Percentiles rank a stretch among this genome's conserved stretches.
Evolutionary conservation across 1,139 yeast genomes (phyloP).

Genomic region (Spathaspora sp.): DNA sequence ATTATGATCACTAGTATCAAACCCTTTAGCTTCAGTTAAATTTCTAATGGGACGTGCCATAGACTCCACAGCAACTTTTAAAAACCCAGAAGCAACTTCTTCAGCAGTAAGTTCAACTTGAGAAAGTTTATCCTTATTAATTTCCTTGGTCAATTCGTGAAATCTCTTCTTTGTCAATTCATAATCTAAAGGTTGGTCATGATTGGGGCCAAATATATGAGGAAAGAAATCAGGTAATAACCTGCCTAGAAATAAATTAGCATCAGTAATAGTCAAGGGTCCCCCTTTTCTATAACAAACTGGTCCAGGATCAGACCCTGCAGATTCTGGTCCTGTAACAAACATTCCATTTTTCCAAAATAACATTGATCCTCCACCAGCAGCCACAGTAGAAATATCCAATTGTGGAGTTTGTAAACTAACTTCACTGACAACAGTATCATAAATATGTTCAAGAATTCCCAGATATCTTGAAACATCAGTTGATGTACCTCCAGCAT

Average conservation of each 20-base stretch:
- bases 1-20: conserved; percentile 39
- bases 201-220: conserved; percentile 44
- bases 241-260: conserved; percentile 42
- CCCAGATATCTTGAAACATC: conserved; percentile 46
- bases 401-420: conserved; percentile 46
- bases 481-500: conserved; percentile 51
- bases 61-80: conserved; percentile 45
- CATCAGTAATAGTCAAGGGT: conserved; percentile 48
- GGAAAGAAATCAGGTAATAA: conserved; percentile 44
- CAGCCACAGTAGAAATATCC: conserved; percentile 49
- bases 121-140: conserved; percentile 27
- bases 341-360: conserved; percentile 48
- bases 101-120: conserved; percentile 30
- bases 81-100: conserved; percentile 44
- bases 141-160: conserved; percentile 29
- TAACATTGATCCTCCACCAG: conserved; percentile 48
- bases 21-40: conserved; percentile 46
- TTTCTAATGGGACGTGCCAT: conserved; percentile 49
- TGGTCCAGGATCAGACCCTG: conserved; percentile 50
- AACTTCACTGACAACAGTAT: conserved; percentile 45
- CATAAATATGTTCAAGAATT: conserved; percentile 40
- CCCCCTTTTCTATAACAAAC: conserved; percentile 49
- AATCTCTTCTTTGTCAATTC: conserved; percentile 32
- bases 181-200: conserved; percentile 37
- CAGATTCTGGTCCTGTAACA: conserved; percentile 49